Conservation (phyloP, 768 basidiomycete species). For the Tylopilus plumbeoviolaceoides region DNA sequence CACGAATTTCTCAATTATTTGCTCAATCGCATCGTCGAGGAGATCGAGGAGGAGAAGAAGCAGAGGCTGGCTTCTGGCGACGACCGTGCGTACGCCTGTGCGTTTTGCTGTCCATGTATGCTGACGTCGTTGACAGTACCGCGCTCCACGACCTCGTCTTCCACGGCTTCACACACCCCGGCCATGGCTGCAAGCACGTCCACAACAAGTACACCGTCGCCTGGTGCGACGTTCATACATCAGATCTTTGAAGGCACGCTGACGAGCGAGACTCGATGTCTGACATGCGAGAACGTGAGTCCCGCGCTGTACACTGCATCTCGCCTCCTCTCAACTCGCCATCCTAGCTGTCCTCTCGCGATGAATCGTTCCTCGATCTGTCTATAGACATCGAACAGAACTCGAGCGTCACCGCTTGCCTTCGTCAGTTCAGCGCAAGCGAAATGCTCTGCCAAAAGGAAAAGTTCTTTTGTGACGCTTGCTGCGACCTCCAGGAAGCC, state of each 20-base stretch:
- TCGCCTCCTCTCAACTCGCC: slow-evolving; percentile 12
- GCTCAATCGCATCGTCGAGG: slow-evolving; percentile 90
- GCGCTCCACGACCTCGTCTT: slow-evolving; percentile 53
- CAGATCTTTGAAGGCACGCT: slow-evolving; percentile 88
- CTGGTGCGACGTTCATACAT: slow-evolving; percentile 77
- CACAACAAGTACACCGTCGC: slow-evolving; percentile 43
- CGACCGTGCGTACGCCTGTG: slow-evolving; percentile 52
- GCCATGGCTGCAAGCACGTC: slow-evolving; percentile 41
- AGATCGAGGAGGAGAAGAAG: slow-evolving; percentile 73
- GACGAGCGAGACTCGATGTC: slow-evolving; percentile 95
- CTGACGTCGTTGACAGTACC: slow-evolving; percentile 43
- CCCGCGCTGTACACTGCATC: background rate
- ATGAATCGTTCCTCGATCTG: slow-evolving; percentile 96
- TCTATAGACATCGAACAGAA: slow-evolving; percentile 99
- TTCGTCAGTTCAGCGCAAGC: slow-evolving; percentile 93
- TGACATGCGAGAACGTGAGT: slow-evolving; percentile 94
- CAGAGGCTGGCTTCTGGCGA: slow-evolving; percentile 46
- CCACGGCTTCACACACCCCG: slow-evolving; percentile 41
- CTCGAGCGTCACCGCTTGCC: slow-evolving; percentile 92
- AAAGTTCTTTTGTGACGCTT: slow-evolving; percentile 98
- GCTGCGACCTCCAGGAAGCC: slow-evolving; percentile 95
- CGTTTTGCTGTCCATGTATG: slow-evolving; percentile 1
- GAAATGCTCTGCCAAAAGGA: slow-evolving; percentile 99
- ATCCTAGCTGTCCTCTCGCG: slow-evolving; percentile 78
- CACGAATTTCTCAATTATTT: slow-evolving; percentile 97